These are phyloP conservation scores for Pichia sp. DNA, from an alignment of 1,139 yeast genomes.

Conservation along the genomic window DNA sequence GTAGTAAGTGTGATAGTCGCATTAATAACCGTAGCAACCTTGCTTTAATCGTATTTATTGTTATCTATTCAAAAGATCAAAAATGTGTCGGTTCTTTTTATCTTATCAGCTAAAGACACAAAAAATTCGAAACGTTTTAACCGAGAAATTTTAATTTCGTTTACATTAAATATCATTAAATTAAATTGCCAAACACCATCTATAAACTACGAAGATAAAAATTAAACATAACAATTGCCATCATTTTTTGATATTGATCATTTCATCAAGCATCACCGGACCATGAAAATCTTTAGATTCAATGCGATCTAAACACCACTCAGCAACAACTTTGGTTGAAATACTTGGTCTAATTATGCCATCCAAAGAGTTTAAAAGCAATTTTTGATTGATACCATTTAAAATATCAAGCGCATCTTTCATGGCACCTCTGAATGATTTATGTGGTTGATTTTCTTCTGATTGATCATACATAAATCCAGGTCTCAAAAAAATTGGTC, in stretches of 20 bases:
- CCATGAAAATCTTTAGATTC: constrained; percentile 48
- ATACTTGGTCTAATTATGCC: constrained; percentile 55
- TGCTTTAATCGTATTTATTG: too few species aligned
- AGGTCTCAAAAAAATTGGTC: constrained; percentile 67
- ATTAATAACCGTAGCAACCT: too few species aligned
- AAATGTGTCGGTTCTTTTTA: too few species aligned
- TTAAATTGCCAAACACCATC: neutral
- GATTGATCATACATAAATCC: constrained; percentile 70
- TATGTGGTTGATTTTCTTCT: constrained; percentile 19
- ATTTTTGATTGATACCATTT: constrained; percentile 38
- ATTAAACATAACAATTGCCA: neutral
- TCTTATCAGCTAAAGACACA: neutral
- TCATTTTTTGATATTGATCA: constrained; percentile 24
- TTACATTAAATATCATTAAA: neutral
- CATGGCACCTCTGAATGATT: constrained; percentile 30
- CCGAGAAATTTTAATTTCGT: neutral
- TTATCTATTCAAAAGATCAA: too few species aligned
- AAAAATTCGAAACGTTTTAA: neutral
- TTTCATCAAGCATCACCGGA: constrained; percentile 51
- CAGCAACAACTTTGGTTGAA: constrained; percentile 65
- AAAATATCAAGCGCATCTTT: constrained; percentile 33
- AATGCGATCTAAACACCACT: constrained; percentile 49
- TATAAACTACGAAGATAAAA: neutral
- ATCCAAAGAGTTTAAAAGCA: constrained; percentile 36
- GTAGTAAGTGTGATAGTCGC: neutral